These are phyloP conservation scores for Trypanosoma melophagium DNA, from an alignment of 208 protist species.

Conservation along the genomic window DNA sequence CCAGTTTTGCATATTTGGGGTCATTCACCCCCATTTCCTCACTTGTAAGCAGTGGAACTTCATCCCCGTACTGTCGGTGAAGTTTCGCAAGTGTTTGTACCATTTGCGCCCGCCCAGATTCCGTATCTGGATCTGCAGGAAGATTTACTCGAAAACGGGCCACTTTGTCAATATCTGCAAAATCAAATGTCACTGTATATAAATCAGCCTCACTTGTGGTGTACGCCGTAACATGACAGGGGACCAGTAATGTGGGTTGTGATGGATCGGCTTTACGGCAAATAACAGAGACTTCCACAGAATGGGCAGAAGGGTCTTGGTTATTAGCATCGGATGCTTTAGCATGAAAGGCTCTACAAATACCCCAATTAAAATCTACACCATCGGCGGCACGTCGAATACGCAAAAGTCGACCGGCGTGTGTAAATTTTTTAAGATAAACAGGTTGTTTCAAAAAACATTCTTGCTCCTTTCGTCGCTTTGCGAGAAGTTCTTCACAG, in stretches of 20 bases:
- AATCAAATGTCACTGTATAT: conserved; percentile 84
- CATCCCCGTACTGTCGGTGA: conserved; percentile 61
- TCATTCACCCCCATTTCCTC: conserved; percentile 97
- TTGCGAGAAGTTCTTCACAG: conserved; percentile 73
- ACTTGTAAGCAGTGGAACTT: conserved; percentile 93
- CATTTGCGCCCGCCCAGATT: conserved; percentile 67
- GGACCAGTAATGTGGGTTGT: conserved; percentile 43
- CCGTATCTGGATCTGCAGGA: conserved; percentile 71
- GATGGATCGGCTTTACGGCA: conserved; percentile 67
- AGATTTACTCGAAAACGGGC: conserved; percentile 81
- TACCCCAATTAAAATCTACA: conserved; percentile 83
- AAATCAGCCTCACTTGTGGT: conserved; percentile 82
- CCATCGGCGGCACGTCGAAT: conserved; percentile 69
- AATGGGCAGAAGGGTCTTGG: conserved; percentile 67
- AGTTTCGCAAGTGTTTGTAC: conserved; percentile 83
- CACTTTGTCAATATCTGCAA: conserved; percentile 69
- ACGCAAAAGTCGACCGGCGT: conserved; percentile 94
- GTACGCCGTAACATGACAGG: conserved; percentile 82
- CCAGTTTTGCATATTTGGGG: conserved; percentile 65
- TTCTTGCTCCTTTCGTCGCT: conserved; percentile 61
- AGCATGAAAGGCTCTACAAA: conserved; percentile 74
- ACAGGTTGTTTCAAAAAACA: conserved; percentile 84
- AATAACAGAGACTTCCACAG: conserved; percentile 78
- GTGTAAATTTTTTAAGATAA: conserved; percentile 93
- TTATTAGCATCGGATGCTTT: conserved; percentile 51